Evolutionary conservation across 805 yeast species (phyloP).

Genomic region (Starmerella sp.): DNA sequence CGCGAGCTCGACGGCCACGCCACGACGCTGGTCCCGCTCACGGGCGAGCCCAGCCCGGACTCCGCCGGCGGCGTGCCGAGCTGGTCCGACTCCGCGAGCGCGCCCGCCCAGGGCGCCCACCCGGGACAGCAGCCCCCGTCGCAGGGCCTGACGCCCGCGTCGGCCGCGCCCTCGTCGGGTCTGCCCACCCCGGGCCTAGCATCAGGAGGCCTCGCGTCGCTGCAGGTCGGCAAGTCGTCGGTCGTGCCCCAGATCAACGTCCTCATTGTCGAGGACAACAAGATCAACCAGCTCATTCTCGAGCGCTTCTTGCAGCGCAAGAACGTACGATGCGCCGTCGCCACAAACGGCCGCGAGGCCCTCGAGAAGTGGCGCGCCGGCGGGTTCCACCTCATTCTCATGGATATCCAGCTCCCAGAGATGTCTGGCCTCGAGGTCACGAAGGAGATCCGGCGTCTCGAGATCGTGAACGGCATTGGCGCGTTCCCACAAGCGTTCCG

Average conservation of each 20-base stretch:
- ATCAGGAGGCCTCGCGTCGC: not conserved
- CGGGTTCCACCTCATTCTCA: conserved; percentile 84
- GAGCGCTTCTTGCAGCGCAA: conserved; percentile 80
- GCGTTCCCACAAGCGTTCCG: conserved; percentile 36
- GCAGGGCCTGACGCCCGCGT: not conserved
- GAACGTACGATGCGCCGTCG: conserved; percentile 71
- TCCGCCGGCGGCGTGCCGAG: not conserved
- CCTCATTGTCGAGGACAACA: conserved; percentile 89
- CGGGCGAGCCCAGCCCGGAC: not conserved
- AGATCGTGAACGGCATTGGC: conserved; percentile 70
- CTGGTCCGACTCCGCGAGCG: not conserved
- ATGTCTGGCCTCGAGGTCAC: conserved; percentile 94
- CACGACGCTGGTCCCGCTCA: conserved; percentile 1
- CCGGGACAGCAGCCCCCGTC: not conserved
- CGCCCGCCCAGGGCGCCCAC: not conserved
- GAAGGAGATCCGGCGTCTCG: conserved; percentile 76
- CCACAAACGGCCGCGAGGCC: conserved; percentile 91
- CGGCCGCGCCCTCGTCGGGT: not conserved
- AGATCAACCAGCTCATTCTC: conserved; percentile 83
- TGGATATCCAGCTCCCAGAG: conserved; percentile 96
- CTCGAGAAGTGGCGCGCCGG: conserved; percentile 89
- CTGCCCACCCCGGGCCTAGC: not conserved
- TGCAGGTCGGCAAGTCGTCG: conserved; percentile 12
- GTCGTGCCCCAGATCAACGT: conserved; percentile 85
- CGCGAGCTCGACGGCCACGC: not conserved